Base-by-base conservation (phyloP, 2,329 filamentous ascomycete genomes). In the Escovopsis sp. region DNA sequence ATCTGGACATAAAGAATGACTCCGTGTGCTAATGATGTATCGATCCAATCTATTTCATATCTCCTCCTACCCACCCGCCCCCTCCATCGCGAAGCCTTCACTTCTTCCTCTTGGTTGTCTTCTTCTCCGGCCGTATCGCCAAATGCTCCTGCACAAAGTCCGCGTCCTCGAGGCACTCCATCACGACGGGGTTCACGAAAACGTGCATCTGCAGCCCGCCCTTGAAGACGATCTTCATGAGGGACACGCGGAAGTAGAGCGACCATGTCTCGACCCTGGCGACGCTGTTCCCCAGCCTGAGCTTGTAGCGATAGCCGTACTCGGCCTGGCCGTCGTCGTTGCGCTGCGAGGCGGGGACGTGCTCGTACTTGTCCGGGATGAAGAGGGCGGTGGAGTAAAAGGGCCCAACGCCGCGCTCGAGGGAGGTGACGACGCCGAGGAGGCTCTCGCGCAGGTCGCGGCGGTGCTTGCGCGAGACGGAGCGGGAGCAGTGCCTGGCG, bases 391-490 rank as follows among this genome's bases (percentile, higher is more conserved):
- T 71, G 6, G 71, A 73, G 51, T 73, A 76, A 32, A 64, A 68
- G 0, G 72, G 72, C 0, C 72, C 72, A 35, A 70, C 69, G 35
- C 70, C 67, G 3, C 65, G 64, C 52, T 75, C 70, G 2, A 75
- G 60, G 2, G 71, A 75, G 0, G 69, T 74, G 36, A 72, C 61
- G 38, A 75, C 68, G 51, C 70, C 73, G 37, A 59, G 57, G 33
- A 75, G 67, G 18, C 60, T 65, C 26, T 66, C 60, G 32, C 71
- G 67, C 15, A 73, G 56, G 28, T 67, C 62, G 23, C 65, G 63
- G 12, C 70, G 65, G 36, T 67, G 61, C 47, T 66, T 67, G 43
- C 69, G 69, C 12, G 71, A 71, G 7, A 72, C 62, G 0, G 64
- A 59, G 49, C 70, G 73, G 26, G 64, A 68, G 40, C 65, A 68